These are phyloP conservation scores for Sphaerulina vaccinii DNA, from an alignment of 2,329 filamentous ascomycete species.

Conservation along the genomic window DNA sequence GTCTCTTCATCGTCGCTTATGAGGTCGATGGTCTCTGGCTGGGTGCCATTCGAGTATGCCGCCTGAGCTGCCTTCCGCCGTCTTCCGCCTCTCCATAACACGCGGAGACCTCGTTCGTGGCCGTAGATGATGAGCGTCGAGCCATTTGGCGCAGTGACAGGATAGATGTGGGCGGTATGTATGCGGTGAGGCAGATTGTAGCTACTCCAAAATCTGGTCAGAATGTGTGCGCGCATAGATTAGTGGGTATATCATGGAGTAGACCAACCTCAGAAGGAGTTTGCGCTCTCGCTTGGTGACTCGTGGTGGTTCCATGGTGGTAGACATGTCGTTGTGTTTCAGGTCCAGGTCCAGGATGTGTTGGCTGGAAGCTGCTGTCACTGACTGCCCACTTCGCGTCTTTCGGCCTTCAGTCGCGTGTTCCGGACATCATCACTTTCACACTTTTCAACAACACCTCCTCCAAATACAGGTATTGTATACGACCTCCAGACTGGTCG, in stretches of 20 bases:
- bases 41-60: constrained; percentile 14
- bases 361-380: not conserved
- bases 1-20: constrained; percentile 55
- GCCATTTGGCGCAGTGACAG: constrained; percentile 58
- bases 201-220: constrained; percentile 40
- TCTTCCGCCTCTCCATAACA: constrained; percentile 61
- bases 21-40: constrained; percentile 53
- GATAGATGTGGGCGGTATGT: constrained; percentile 57
- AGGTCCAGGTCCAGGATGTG: constrained; percentile 10
- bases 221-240: constrained; percentile 1
- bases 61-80: constrained; percentile 17
- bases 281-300: constrained; percentile 35
- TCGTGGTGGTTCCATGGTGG: constrained; percentile 22
- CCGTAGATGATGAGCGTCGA: constrained; percentile 62
- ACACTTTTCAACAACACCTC: constrained; percentile 9
- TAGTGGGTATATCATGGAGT: not conserved
- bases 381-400: constrained; percentile 16
- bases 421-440: not conserved
- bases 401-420: constrained; percentile 4
- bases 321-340: constrained; percentile 5
- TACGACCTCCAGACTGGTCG: not conserved
- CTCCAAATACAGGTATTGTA: not conserved
- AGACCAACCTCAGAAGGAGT: constrained; percentile 35
- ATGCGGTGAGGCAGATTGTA: constrained; percentile 61
- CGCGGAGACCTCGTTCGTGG: constrained; percentile 56